Base-by-base conservation (phyloP, 202 grass and related monocot genomes). In the Setaria italica region DNA sequence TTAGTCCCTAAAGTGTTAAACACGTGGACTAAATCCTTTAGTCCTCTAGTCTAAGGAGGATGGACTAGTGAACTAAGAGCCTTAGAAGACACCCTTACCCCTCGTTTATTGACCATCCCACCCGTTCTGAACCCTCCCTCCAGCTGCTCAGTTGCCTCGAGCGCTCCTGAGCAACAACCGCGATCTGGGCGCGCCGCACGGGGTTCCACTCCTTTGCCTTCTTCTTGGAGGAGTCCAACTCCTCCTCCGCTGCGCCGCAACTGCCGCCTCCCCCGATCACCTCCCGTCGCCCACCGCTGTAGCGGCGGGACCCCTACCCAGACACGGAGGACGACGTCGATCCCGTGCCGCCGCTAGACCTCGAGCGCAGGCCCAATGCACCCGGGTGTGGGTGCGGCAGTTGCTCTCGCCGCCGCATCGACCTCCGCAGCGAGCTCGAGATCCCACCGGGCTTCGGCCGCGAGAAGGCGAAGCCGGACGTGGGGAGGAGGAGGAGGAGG, bases 181-280 rank as follows among this genome's bases (percentile, higher is more conserved):
- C 7, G 97, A 99, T 82, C 93, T 99, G 97, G 97, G 92, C 97
- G 78, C 90, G 89, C 68, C 84, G 97, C 80, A 99, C 93, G 11
- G 92, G 97, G 3, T 99, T 95, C 80, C 90, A 95, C 42, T 46
- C 90, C 15, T 86, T 75, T 9, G 34, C 84, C 71, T 87, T 79
- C 80, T 84, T 92, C 91, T 97, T 92, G 48, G 90, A 92, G 34
- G 97, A 96, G 76, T 82, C 87, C 25, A 83, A 77, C 56, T 70
- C 62, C 30, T 82, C 57, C 29, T 45, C 75, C 42, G 80, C 57
- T 67, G 48, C 77, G 56, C 78, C 56, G 47, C 90, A 14, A 0
- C 25, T 25, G 4, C 79, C 67, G 11, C 66, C 73, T 16, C 78
- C 76, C 9, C 68, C 75, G n/a, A 51, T 82, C 35, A 11, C 57